Evolutionary conservation across 192 early-diverging fungal genomes (phyloP).

Genomic region (Backusella australiensis): DNA sequence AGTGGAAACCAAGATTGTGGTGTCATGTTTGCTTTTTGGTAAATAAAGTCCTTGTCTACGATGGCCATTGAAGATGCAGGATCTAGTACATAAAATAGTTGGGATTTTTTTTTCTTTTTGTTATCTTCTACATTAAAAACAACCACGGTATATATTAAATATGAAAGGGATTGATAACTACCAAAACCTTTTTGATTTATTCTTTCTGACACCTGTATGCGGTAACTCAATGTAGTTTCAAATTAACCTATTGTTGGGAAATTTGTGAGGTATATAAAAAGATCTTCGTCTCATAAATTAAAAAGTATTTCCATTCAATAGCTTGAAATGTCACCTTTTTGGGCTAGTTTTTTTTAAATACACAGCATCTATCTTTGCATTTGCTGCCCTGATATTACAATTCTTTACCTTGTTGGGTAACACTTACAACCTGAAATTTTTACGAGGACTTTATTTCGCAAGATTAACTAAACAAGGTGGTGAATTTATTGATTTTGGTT

Average conservation of each 20-base stretch:
- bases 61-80: too few species aligned
- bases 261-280: not conserved
- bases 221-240: not conserved
- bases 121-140: too few species aligned
- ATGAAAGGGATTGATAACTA: not conserved
- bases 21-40: too few species aligned
- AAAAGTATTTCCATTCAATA: not conserved
- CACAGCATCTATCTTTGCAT: not conserved
- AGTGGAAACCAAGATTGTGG: too few species aligned
- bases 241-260: not conserved
- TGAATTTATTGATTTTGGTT: conserved; percentile 2
- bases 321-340: not conserved
- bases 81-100: too few species aligned
- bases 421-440: not conserved
- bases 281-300: not conserved
- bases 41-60: too few species aligned
- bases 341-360: not conserved
- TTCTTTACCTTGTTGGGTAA: not conserved
- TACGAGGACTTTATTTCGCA: not conserved
- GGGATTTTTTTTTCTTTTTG: too few species aligned
- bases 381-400: not conserved
- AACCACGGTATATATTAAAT: too few species aligned
- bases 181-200: not conserved
- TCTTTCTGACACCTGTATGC: not conserved
- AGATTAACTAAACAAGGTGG: not conserved